Percentiles rank a stretch among this genome's conserved stretches.
phyloP scores from a whole-genome alignment of 495 filamentous ascomycete genomes.

The Aspergillus nanangensis region DNA sequence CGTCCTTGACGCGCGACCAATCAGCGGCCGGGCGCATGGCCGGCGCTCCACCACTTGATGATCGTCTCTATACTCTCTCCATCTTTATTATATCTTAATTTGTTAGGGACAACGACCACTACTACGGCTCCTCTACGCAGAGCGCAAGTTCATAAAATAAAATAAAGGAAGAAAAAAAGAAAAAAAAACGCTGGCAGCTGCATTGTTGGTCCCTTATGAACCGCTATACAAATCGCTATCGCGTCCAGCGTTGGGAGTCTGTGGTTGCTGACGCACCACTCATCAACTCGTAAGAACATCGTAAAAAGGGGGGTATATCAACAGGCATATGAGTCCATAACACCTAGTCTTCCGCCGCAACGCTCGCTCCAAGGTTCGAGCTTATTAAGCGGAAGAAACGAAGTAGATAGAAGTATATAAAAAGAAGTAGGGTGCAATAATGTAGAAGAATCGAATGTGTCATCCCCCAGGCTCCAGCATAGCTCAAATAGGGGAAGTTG shows the following conservation, averaged over 20 bases:
- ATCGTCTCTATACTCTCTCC: no score
- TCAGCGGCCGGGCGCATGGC: not conserved
- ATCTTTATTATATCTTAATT: no score
- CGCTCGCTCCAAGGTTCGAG: slow-evolving; percentile 9
- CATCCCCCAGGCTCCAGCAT: no score
- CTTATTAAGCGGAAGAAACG: slow-evolving; percentile 13
- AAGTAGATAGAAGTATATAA: slow-evolving; percentile 7
- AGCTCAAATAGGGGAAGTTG: no score
- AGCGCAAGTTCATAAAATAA: no score
- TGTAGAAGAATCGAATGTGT: slow-evolving; percentile 14
- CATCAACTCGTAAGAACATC: slow-evolving; percentile 30
- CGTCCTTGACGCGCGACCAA: not conserved
- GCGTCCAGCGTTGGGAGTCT: no score
- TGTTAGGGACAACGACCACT: no score
- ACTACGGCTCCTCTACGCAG: no score
- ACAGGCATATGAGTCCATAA: slow-evolving; percentile 16
- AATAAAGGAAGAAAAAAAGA: slow-evolving; percentile 25
- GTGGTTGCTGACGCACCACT: no score
- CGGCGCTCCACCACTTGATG: not conserved
- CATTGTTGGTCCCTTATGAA: no score
- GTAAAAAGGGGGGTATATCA: slow-evolving; percentile 35
- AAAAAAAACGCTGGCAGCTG: no score
- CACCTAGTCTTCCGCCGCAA: slow-evolving; percentile 12
- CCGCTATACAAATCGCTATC: slow-evolving; percentile 3
- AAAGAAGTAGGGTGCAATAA: no score